Conservation (phyloP, 805 yeast species). For the Wickerhamiella nectarea region DNA sequence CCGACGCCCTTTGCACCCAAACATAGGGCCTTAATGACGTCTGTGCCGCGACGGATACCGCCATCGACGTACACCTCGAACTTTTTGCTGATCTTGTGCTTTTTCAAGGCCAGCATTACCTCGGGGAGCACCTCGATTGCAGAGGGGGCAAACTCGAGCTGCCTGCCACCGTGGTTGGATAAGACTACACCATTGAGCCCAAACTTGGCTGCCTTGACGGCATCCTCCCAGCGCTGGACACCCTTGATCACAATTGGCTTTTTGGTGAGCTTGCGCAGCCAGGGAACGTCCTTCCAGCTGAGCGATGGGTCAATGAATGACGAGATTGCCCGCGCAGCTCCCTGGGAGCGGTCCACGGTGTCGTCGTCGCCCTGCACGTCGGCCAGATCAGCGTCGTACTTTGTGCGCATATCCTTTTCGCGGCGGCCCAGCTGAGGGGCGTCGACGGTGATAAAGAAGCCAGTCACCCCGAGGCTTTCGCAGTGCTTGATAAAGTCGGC, state of each 20-base stretch:
- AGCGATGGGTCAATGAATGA: conserved; percentile 64
- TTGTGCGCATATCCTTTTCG: conserved; percentile 71
- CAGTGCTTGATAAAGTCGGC: conserved; percentile 52
- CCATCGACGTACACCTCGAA: conserved; percentile 63
- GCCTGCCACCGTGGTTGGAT: conserved; percentile 86
- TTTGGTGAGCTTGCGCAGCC: conserved; percentile 12
- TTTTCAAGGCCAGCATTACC: conserved; percentile 35
- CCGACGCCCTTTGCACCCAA: conserved; percentile 69
- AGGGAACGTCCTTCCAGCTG: conserved; percentile 18
- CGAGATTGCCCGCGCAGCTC: conserved; percentile 80
- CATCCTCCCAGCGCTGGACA: conserved; percentile 73
- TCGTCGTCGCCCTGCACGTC: conserved; percentile 31
- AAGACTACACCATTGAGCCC: conserved; percentile 70
- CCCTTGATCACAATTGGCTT: conserved; percentile 53
- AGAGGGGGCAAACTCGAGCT: conserved; percentile 69
- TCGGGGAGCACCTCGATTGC: conserved; percentile 61
- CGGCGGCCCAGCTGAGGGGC: conserved; percentile 87
- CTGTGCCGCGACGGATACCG: conserved; percentile 65
- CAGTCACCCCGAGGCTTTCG: conserved; percentile 61
- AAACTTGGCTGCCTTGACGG: conserved; percentile 51
- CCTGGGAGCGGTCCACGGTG: conserved; percentile 45
- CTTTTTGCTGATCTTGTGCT: conserved; percentile 27
- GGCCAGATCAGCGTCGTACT: conserved; percentile 41
- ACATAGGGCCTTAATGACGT: conserved; percentile 60
- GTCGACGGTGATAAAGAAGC: conserved; percentile 68